phyloP scores from a whole-genome alignment of 441 rosid genomes.

The Breynia disticha region DNA sequence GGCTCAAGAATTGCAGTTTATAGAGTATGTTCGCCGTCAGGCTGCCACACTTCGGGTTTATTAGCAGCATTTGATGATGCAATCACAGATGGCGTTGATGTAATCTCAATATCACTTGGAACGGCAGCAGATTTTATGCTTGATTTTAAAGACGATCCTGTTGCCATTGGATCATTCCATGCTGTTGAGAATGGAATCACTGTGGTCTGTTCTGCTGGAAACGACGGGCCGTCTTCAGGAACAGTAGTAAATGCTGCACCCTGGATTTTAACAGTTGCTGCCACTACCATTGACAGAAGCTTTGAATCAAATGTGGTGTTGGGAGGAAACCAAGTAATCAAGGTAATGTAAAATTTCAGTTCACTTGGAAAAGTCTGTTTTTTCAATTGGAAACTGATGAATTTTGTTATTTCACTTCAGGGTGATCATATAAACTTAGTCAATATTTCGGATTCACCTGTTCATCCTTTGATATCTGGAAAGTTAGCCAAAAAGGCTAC shows the following conservation, averaged over 20 bases:
- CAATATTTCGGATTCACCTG: slow-evolving; percentile 33
- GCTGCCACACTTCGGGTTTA: slow-evolving; percentile 27
- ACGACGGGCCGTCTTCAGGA: slow-evolving; percentile 44
- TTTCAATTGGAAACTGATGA: background rate
- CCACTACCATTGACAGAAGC: slow-evolving; percentile 68
- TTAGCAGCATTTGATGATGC: slow-evolving; percentile 41
- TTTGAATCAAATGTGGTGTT: slow-evolving; percentile 58
- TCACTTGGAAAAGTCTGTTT: background rate
- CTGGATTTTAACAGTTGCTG: slow-evolving; percentile 79
- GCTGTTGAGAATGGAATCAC: slow-evolving; percentile 57
- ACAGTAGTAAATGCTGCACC: slow-evolving; percentile 60
- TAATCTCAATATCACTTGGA: slow-evolving; percentile 64
- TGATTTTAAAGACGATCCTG: slow-evolving; percentile 42
- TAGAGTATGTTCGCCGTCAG: slow-evolving; percentile 27
- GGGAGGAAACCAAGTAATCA: slow-evolving; percentile 46
- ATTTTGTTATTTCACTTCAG: slow-evolving; percentile 19
- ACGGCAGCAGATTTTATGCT: slow-evolving; percentile 23
- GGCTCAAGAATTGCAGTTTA: slow-evolving; percentile 32
- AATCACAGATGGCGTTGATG: slow-evolving; percentile 43
- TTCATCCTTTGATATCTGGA: slow-evolving; percentile 40
- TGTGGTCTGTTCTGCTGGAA: slow-evolving; percentile 81
- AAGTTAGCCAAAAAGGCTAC: slow-evolving; percentile 39
- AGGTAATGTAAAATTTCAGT: slow-evolving; percentile 25
- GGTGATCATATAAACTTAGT: slow-evolving; percentile 67
- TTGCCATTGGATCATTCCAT: slow-evolving; percentile 72